Conservation (phyloP, 306 rosid genomes). For the Vicia villosa region DNA sequence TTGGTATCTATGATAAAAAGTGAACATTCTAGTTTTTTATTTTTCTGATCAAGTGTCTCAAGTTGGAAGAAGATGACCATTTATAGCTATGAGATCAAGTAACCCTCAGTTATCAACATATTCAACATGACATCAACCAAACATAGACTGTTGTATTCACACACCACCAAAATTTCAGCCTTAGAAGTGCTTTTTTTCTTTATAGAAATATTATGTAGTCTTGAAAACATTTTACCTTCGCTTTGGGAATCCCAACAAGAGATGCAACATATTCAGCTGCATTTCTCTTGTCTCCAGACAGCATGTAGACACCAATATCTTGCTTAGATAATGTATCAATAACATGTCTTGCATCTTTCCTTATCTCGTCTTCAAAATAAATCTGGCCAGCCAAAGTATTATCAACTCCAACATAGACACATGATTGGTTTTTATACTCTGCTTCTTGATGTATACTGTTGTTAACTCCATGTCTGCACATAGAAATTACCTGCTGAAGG, state of each 20-base stretch:
- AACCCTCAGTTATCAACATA: constrained; percentile 6
- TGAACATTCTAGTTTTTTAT: background rate
- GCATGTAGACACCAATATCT: constrained; percentile 78
- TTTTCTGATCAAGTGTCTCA: constrained; percentile 28
- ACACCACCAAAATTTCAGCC: constrained; percentile 1
- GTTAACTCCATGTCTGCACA: constrained; percentile 72
- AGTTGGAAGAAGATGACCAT: constrained; percentile 14
- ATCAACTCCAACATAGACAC: constrained; percentile 81
- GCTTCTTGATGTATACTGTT: constrained; percentile 52
- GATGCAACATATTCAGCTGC: constrained; percentile 90
- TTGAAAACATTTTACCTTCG: constrained; percentile 54
- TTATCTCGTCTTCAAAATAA: constrained; percentile 85
- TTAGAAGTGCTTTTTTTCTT: constrained; percentile 1
- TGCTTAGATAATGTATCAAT: constrained; percentile 65
- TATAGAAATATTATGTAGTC: constrained; percentile 18
- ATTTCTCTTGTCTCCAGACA: constrained; percentile 91
- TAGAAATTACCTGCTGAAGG: constrained; percentile 17
- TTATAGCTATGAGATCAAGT: constrained; percentile 9
- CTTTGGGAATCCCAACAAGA: constrained; percentile 78
- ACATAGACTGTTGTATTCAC: background rate
- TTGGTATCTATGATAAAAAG: constrained; percentile 8
- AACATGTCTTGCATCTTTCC: constrained; percentile 79
- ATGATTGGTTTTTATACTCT: constrained; percentile 63
- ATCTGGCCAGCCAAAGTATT: constrained; percentile 71
- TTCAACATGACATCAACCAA: constrained; percentile 26